Conservation (phyloP, 345 rosid species). For the Euphorbia tirucalli region DNA sequence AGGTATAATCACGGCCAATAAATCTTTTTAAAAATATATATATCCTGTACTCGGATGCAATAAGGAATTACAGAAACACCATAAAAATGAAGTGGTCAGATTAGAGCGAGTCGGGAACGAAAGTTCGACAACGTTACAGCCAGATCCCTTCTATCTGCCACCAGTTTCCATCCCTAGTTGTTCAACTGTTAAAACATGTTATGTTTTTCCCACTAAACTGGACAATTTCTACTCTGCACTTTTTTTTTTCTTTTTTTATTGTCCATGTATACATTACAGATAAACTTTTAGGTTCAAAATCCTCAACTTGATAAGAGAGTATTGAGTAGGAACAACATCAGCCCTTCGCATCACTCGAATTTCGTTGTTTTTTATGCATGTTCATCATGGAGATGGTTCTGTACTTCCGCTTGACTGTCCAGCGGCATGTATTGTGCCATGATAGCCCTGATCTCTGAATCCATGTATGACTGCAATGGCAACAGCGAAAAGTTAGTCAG, state of each 20-base stretch:
- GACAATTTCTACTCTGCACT: slow-evolving; percentile 23
- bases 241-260: slow-evolving; percentile 12
- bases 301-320: slow-evolving; percentile 11
- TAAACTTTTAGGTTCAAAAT: slow-evolving; percentile 17
- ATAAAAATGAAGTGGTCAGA: slow-evolving; percentile 4
- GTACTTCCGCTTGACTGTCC: slow-evolving; percentile 77
- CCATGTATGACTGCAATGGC: slow-evolving; percentile 81
- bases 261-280: slow-evolving; percentile 24
- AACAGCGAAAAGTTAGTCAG: not conserved
- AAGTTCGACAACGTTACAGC: slow-evolving; percentile 17
- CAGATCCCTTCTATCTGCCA: slow-evolving; percentile 18
- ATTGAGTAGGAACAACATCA: not conserved
- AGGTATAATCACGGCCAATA: not conserved
- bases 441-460: slow-evolving; percentile 94
- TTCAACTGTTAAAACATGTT: slow-evolving; percentile 28
- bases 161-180: slow-evolving; percentile 19
- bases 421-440: slow-evolving; percentile 99
- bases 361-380: slow-evolving; percentile 41
- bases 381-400: slow-evolving; percentile 54
- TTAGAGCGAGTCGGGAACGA: slow-evolving; percentile 2
- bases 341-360: not conserved
- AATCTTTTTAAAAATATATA: no score
- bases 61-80: slow-evolving; percentile 13
- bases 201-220: slow-evolving; percentile 18
- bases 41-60: not conserved